Base-by-base conservation (phyloP, 352 stramenopile genomes). In the Globisporangium cederbergense region DNA sequence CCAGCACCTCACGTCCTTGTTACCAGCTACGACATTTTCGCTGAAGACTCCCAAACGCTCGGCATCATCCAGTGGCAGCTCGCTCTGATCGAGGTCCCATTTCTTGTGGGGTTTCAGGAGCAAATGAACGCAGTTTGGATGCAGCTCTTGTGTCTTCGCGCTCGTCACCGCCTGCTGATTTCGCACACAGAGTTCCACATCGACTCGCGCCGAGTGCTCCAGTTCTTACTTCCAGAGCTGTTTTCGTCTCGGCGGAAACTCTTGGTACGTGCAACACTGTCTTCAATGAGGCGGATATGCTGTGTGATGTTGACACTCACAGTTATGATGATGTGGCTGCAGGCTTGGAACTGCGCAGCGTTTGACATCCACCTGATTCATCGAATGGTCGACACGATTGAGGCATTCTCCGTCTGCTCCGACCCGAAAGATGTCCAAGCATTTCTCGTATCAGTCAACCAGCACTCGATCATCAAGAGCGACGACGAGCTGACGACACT, bases 171-270 rank as follows among this genome's bases (percentile, higher is more conserved):
- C 11, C 51, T 91, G 43, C 30, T 95, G 11, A 49, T 95, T 14
- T 78, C 67, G 42, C 62, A 71, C n/a, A 38, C 68, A 20, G 60
- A 68, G 30, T 73, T 77, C 30, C 60, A 74, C 4, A 46, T 86
- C 14, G 81, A 90, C 32, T 68, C 58, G 28, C 78, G 83, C 42
- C 72, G 72, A 45, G 51, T 93, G 11, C 62, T 91, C 2, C 81
- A 93, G n/a, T 93, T 92, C 63, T 53, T 87, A 10, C 66, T 85
- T 20, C 85, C 87, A 57, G 79, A 71, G 8, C 54, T 91, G 10
- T 87, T 96, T 53, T 75, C 74, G 13, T 89, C 85, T 58, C 81
- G 85, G 10, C 78, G 83, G 22, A 91, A 90, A 38, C 64, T 90
- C 7, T 65, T 93, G 80, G 86, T 95, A 78, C 50, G 79, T 53